A percentile compares a stretch with the other conserved stretches of the same genome.
Evolutionary conservation across 73 alveolate genomes (phyloP).

Genomic region (Uronychia binucleata): DNA sequence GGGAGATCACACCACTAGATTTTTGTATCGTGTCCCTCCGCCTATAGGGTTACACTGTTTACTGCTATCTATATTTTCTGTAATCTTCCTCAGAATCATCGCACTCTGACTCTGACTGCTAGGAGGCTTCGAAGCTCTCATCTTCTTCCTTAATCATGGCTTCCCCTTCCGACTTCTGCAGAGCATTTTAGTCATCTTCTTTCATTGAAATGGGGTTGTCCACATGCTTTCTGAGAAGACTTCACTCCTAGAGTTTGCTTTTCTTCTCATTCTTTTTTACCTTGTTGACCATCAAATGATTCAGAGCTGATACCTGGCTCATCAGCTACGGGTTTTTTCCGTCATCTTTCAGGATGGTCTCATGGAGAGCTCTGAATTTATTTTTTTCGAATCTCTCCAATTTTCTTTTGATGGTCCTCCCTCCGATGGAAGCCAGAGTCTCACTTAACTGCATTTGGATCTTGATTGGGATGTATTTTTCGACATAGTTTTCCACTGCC

Average conservation of each 20-base stretch:
- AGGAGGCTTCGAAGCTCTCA: no score
- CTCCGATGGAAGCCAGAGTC: background rate
- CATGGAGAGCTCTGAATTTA: background rate
- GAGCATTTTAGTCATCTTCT: no score
- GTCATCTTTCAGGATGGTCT: background rate
- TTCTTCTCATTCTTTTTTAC: background rate
- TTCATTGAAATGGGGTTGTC: no score
- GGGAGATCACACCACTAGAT: no score
- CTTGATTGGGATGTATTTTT: background rate
- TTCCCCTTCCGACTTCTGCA: no score
- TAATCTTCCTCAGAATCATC: background rate
- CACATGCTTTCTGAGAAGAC: background rate
- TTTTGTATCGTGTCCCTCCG: background rate
- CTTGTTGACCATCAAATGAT: background rate
- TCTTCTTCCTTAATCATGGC: background rate
- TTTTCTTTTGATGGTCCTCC: background rate
- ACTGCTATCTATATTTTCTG: background rate
- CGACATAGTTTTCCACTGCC: background rate
- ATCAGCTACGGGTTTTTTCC: background rate
- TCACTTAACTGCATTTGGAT: background rate
- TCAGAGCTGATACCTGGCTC: background rate
- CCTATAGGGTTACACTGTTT: background rate
- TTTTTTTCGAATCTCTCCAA: background rate
- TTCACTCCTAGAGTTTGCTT: background rate
- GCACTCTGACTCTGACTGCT: background rate